These are phyloP conservation scores for Hevea brasiliensis DNA, from an alignment of 345 rosid genomes.

Conservation along the genomic window DNA sequence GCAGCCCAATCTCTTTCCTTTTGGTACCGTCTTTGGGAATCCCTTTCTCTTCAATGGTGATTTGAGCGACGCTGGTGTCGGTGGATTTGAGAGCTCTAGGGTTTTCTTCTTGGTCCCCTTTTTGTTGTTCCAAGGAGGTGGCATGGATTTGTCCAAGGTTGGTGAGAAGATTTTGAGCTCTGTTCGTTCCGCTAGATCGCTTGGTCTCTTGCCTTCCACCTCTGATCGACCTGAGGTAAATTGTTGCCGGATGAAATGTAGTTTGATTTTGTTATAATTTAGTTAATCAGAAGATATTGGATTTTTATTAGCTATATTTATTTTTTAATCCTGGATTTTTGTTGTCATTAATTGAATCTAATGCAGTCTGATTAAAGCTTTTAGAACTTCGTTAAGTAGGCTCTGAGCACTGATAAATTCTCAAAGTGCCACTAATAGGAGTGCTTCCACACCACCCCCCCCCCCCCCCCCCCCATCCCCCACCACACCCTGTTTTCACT, in stretches of 20 bases:
- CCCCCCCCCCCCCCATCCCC: too few relatives aligned
- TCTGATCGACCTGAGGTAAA: constrained; percentile 91
- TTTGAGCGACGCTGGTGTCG: constrained; percentile 45
- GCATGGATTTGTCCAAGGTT: constrained; percentile 91
- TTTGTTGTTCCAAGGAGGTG: constrained; percentile 70
- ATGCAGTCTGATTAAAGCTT: not conserved
- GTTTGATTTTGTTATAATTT: not conserved
- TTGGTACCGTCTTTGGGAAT: constrained; percentile 58
- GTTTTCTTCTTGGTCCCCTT: constrained; percentile 82
- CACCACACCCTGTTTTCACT: too few relatives aligned
- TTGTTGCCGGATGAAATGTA: not conserved
- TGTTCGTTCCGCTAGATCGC: constrained; percentile 87
- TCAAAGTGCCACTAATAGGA: not conserved
- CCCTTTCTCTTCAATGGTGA: constrained; percentile 67
- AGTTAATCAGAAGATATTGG: too few relatives aligned
- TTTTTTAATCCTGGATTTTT: not conserved
- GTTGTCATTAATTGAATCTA: not conserved
- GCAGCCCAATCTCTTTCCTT: constrained; percentile 79
- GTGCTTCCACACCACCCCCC: too few relatives aligned
- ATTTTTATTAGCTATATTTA: too few relatives aligned
- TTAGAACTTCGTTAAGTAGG: not conserved
- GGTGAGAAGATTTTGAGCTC: constrained; percentile 93
- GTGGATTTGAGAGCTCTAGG: constrained; percentile 74
- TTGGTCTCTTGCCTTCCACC: constrained; percentile 73
- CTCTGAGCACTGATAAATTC: not conserved